Evolutionary conservation across 2,329 filamentous ascomycete species (phyloP), one percentile per base, ranked within the genome.

Genomic region (Penicillium expansum): DNA sequence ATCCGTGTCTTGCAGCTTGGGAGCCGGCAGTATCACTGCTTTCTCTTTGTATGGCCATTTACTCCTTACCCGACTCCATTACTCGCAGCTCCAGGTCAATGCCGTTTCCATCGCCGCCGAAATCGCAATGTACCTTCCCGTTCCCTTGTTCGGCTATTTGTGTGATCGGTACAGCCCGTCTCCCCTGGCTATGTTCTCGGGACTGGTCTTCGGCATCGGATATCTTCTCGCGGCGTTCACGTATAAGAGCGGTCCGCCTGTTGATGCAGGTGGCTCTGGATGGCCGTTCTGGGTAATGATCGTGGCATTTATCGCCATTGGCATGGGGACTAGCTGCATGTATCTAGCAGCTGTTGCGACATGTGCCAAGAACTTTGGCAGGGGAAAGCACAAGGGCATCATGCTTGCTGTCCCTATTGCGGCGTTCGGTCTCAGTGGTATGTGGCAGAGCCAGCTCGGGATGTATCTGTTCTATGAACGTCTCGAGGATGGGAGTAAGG

Each of bases 331-430:
- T 0, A 90, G 89, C 62, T 86, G 85, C 73, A 92, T 97, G 86
- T 99, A 97, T 74, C 81, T 97, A 55, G 84, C 87, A 49, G 88
- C 91, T 2, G 88, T 99, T n/a, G 93, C 93, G 7, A 96, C 93
- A 0, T 96, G 92, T 70, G 94, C 94, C 35, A 99, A 99, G 85
- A 99, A 97, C 77, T 99, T 97, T 76, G 92, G 92, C 48, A 86
- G 89, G 59, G 91, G 92, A 4, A 90, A 88, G 69, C 88, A 95
- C 69, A 89, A 93, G 67, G 94, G 94, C 0, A 78, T 99, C 49
- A 93, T 95, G 58, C 81, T 99, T 54, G 92, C 93, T 1, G 82
- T 91, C 58, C 94, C 94, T 1, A 97, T 97, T 71, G 91, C 94
- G 0, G 88, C 90, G 7, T 96, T 97, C 71, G 94, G 94, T 0